Conservation (phyloP, 176 grass and related monocot species). For the Oryza longistaminata region DNA sequence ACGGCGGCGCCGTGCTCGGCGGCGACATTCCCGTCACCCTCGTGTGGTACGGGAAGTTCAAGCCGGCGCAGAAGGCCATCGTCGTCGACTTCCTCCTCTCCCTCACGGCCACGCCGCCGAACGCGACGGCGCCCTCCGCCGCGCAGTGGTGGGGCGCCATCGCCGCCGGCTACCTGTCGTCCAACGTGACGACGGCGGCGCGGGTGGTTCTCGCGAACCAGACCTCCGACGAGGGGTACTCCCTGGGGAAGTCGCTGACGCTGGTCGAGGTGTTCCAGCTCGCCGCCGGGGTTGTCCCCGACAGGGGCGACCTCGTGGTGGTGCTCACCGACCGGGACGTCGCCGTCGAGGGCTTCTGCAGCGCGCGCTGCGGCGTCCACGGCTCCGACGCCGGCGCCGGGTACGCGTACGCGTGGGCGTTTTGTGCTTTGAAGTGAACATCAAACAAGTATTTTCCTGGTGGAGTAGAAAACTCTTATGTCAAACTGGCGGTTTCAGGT, state of each 20-base stretch:
- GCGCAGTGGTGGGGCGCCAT: constrained; percentile 57
- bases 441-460: no score
- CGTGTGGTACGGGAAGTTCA: constrained; percentile 55
- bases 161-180: constrained; percentile 32
- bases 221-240: constrained; percentile 33
- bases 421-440: no score
- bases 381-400: constrained; percentile 24
- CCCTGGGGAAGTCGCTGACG: constrained; percentile 36
- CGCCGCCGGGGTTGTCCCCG: background rate
- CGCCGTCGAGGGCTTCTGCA: constrained; percentile 53
- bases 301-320: constrained; percentile 20
- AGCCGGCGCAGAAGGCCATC: constrained; percentile 40
- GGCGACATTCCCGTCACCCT: constrained; percentile 44
- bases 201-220: constrained; percentile 18
- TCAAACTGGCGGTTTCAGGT: no score
- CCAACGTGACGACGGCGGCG: constrained; percentile 27
- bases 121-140: constrained; percentile 11
- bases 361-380: constrained; percentile 48
- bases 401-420: constrained; percentile 44
- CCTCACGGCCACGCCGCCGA: background rate
- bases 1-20: constrained; percentile 49
- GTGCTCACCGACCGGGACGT: constrained; percentile 52
- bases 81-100: constrained; percentile 57
- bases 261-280: constrained; percentile 33
- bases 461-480: no score